A percentile compares a stretch with the other conserved stretches of the same genome.
These are phyloP conservation scores for Saccharomycopsis sp. DNA, from an alignment of 805 yeast species.

Conservation along the genomic window DNA sequence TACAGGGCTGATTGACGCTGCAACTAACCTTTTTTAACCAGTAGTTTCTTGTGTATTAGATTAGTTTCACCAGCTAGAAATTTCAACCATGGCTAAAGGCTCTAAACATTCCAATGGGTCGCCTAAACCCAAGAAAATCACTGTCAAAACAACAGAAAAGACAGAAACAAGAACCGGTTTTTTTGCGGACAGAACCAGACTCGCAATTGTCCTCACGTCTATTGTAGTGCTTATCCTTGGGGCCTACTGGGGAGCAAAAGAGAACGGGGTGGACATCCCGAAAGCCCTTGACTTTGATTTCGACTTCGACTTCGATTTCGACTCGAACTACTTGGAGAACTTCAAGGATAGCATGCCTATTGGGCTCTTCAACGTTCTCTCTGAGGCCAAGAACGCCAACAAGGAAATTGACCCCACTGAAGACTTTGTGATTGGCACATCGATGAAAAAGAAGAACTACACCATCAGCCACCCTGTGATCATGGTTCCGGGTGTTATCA, in stretches of 20 bases:
- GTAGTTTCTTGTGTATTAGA: too few species aligned
- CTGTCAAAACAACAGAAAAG: background rate
- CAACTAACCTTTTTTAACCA: too few species aligned
- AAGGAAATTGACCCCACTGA: conserved; percentile 49
- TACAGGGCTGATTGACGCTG: too few species aligned
- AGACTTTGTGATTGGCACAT: conserved; percentile 81
- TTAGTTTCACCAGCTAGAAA: too few species aligned
- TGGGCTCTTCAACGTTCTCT: conserved; percentile 11
- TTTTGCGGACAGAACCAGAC: background rate
- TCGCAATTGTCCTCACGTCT: background rate
- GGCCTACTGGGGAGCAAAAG: conserved; percentile 18
- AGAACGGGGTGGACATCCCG: conserved; percentile 17
- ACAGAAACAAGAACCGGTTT: background rate
- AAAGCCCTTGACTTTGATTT: conserved; percentile 15
- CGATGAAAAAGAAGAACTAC: conserved; percentile 46
- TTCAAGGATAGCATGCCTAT: conserved; percentile 17
- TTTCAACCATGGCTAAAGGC: too few species aligned
- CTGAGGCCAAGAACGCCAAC: conserved; percentile 14
- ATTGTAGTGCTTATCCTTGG: conserved; percentile 10
- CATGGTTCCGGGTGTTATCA: conserved; percentile 92
- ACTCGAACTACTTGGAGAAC: conserved; percentile 11
- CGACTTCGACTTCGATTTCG: conserved; percentile 20
- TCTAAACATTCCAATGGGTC: too few species aligned
- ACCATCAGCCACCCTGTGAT: conserved; percentile 69
- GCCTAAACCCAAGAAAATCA: background rate